These are phyloP conservation scores for Auricularia auricula-judae DNA, from an alignment of 768 basidiomycete genomes.

Conservation along the genomic window DNA sequence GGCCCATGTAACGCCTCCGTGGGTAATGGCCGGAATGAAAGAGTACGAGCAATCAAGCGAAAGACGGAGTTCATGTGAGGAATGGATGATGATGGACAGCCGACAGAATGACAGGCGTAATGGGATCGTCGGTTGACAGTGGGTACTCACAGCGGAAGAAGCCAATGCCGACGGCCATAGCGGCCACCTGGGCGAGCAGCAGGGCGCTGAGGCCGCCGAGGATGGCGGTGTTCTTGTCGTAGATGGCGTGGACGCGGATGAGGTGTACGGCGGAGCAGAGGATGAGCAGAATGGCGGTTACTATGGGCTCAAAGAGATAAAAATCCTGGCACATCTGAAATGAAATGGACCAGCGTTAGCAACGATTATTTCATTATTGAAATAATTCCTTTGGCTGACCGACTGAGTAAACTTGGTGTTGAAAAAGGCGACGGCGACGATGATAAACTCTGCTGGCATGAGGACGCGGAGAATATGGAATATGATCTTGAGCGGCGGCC, in stretches of 20 bases:
- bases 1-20: too few relatives aligned
- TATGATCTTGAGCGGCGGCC: slow-evolving; percentile 69
- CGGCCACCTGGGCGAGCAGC: slow-evolving; percentile 55
- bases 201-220: slow-evolving; percentile 46
- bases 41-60: too few relatives aligned
- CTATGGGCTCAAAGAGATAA: slow-evolving; percentile 80
- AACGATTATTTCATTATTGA: too few relatives aligned
- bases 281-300: slow-evolving; percentile 71
- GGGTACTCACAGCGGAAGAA: slow-evolving; percentile 58
- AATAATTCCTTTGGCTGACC: slow-evolving; percentile 18
- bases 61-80: too few relatives aligned
- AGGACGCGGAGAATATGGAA: slow-evolving; percentile 65
- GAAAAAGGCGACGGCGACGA: slow-evolving; percentile 78
- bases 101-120: too few relatives aligned
- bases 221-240: slow-evolving; percentile 49
- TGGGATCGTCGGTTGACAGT: too few relatives aligned
- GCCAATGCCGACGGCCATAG: slow-evolving; percentile 63
- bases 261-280: slow-evolving; percentile 65
- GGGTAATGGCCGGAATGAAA: too few relatives aligned
- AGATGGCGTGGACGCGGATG: slow-evolving; percentile 71
- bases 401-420: slow-evolving; percentile 53
- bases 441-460: slow-evolving; percentile 70
- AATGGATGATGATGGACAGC: too few relatives aligned
- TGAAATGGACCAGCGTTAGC: neutral
- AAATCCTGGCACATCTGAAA: slow-evolving; percentile 51